Evolutionary conservation across 371 early-diverging fungal genomes (phyloP).

Genomic region (Mucor piriformis): DNA sequence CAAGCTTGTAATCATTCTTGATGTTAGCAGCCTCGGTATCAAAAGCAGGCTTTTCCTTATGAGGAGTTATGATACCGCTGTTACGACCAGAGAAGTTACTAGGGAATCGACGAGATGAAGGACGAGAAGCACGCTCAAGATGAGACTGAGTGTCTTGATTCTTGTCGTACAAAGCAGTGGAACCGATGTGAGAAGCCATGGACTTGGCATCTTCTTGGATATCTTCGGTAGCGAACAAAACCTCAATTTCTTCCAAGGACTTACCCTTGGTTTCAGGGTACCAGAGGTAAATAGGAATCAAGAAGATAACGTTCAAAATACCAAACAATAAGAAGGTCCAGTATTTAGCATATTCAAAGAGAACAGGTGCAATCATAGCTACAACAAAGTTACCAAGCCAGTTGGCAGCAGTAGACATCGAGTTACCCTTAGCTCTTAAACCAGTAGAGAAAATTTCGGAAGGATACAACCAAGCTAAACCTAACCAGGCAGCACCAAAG

Average conservation of each 20-base stretch:
- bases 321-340: slow-evolving; percentile 64
- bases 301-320: slow-evolving; percentile 38
- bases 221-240: slow-evolving; percentile 48
- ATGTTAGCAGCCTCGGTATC: slow-evolving; percentile 41
- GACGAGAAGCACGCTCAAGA: slow-evolving; percentile 44
- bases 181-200: slow-evolving; percentile 40
- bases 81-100: slow-evolving; percentile 40
- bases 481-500: slow-evolving; percentile 62
- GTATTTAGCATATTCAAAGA: slow-evolving; percentile 57
- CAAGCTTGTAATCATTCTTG: slow-evolving; percentile 34
- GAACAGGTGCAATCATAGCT: slow-evolving; percentile 45
- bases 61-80: slow-evolving; percentile 10
- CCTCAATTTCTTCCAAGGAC: slow-evolving; percentile 63
- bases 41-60: slow-evolving; percentile 30
- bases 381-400: slow-evolving; percentile 60
- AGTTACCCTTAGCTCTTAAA: slow-evolving; percentile 48
- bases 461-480: slow-evolving; percentile 68
- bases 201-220: slow-evolving; percentile 42
- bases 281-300: slow-evolving; percentile 50
- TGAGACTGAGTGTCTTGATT: slow-evolving; percentile 39
- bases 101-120: slow-evolving; percentile 46
- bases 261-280: slow-evolving; percentile 61
- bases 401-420: slow-evolving; percentile 62
- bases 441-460: slow-evolving; percentile 64
- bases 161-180: slow-evolving; percentile 37